Conservation (phyloP, 78 protist genomes). For the Speleostelium caveatum region DNA sequence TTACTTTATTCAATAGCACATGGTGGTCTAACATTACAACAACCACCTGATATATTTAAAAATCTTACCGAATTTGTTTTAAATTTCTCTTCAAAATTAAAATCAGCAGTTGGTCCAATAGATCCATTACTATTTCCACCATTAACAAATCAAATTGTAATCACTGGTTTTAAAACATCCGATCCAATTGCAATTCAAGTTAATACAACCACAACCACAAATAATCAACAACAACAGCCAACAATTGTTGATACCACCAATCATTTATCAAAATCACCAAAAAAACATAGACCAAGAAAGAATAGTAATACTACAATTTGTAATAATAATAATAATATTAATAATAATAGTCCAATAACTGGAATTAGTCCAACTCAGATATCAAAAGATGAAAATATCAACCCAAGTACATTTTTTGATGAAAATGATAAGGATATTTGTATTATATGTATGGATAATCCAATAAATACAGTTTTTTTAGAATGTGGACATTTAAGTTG, state of each 20-base stretch:
- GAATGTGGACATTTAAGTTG: conserved; percentile 87
- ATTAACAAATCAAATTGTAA: no score
- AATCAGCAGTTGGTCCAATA: conserved; percentile 64
- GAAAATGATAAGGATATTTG: conserved; percentile 59
- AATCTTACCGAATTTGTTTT: conserved; percentile 45
- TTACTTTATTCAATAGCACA: conserved; percentile 33
- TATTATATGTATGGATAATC: conserved; percentile 75
- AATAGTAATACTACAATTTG: not conserved
- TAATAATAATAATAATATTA: conserved; percentile 16
- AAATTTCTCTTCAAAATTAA: conserved; percentile 29
- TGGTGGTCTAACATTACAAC: conserved; percentile 58
- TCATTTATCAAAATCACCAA: no score
- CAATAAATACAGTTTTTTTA: conserved; percentile 75
- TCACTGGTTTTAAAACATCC: not conserved
- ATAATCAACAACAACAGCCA: not conserved
- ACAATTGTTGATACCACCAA: no score
- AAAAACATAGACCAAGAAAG: not conserved
- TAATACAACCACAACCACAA: not conserved
- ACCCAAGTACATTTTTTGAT: not conserved
- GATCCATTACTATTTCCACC: conserved; percentile 36
- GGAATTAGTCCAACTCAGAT: not conserved
- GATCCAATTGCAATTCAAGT: not conserved
- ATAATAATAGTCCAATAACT: not conserved
- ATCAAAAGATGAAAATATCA: not conserved
- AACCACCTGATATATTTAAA: conserved; percentile 73